Base-by-base conservation (phyloP, 1,284 basidiomycete genomes). In the Puccinia hordei region DNA sequence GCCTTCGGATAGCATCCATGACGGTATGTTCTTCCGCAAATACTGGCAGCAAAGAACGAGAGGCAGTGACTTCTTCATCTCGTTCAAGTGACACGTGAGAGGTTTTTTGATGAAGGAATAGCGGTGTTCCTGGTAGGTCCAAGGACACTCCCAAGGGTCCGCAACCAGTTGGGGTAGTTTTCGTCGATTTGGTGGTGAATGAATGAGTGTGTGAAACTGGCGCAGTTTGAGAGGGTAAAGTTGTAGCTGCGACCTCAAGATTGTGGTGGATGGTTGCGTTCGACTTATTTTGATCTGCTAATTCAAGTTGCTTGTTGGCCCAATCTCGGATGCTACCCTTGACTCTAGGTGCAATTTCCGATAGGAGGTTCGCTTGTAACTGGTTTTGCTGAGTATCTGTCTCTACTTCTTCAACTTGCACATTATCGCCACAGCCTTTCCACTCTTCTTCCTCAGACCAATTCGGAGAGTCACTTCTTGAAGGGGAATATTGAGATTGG, bases 21-120 rank as follows among this genome's bases (percentile, higher is more conserved):
- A 99, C 94, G 4, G 90, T 89, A 84, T 99, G 95, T 84, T 99
- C 97, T 85, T 99, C 95, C 17, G 92, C 90, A 9, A 95, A 89
- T 81, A 99, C 94, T 2, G 97, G 97, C 0, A 99, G 87, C 81
- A 92, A 88, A 82, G 95, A 87, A 59, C 97, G 88, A 0, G 91
- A 88, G 80, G 92, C 92, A 82, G 92, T 90, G 8, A 98, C 90
- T 46, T 92, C 92, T 46, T 88, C 84, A 0, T 91, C 89, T 13
- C 96, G 90, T 38, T 87, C 87, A 51, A 98, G 89, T 0, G 87
- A 86, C n/a, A 95, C 88, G 59, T 88, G 86, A 82, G 89, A 90
- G 22, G 82, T 83, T 80, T 71, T 81, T 55, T 80, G 82, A 46
- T 85, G 81, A 24, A 81, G 77, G n/a, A 82, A 81, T 1, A 82